Evolutionary conservation across 73 alveolate species (phyloP).

Genomic region (Paramecium sonneborni): DNA sequence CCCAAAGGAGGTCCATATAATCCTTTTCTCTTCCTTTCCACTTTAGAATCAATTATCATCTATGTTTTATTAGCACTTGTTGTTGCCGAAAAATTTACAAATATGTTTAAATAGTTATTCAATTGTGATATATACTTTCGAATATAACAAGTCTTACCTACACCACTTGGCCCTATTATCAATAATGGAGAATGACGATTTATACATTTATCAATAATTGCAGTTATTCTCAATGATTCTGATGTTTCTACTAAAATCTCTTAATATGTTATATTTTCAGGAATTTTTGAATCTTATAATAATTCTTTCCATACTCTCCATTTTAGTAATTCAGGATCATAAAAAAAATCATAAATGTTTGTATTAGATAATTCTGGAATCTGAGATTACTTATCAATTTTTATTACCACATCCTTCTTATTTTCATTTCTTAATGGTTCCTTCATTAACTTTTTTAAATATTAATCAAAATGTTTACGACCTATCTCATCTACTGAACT

Average conservation of each 20-base stretch:
- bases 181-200: conserved; percentile 76
- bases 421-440: conserved; percentile 72
- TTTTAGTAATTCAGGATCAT: conserved; percentile 80
- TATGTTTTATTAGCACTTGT: conserved; percentile 91
- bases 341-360: conserved; percentile 74
- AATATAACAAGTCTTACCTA: conserved; percentile 85
- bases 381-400: conserved; percentile 77
- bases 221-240: conserved; percentile 85
- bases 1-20: conserved; percentile 89
- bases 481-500: conserved; percentile 87
- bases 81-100: conserved; percentile 89
- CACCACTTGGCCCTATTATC: conserved; percentile 91
- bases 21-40: conserved; percentile 92
- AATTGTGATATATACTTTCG: conserved; percentile 74
- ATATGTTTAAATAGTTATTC: conserved; percentile 66
- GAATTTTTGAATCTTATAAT: conserved; percentile 70
- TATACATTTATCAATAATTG: conserved; percentile 75
- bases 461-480: conserved; percentile 81
- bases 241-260: conserved; percentile 89
- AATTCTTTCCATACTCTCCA: conserved; percentile 91
- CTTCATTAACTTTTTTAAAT: conserved; percentile 71
- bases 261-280: conserved; percentile 70
- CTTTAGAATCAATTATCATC: conserved; percentile 85
- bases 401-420: conserved; percentile 65
- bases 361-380: conserved; percentile 82